Evolutionary conservation across 2,329 filamentous ascomycete species (phyloP).

Genomic region (Chrysoporthe austroafricana): DNA sequence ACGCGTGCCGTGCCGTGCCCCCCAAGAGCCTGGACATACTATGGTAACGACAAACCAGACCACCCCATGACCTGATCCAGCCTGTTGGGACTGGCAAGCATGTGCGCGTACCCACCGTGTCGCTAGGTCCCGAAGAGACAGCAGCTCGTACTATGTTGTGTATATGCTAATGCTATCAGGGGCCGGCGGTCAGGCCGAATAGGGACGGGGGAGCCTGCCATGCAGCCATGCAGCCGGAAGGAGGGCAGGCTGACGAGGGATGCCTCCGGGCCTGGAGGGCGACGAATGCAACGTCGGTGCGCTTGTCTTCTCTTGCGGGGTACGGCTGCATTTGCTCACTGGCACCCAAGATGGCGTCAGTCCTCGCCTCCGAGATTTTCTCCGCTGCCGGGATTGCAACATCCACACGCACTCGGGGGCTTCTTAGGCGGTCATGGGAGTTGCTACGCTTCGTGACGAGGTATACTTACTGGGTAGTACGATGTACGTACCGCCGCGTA

Average conservation of each 20-base stretch:
- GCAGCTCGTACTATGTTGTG: too few species aligned
- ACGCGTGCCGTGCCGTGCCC: too few species aligned
- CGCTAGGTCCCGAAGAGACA: too few species aligned
- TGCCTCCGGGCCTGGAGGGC: not conserved
- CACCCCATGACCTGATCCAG: too few species aligned
- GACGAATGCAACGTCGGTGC: slow-evolving; percentile 34
- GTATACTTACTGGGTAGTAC: not conserved
- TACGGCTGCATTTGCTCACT: slow-evolving; percentile 29
- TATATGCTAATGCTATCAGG: too few species aligned
- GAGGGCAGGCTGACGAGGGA: not conserved
- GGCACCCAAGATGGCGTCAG: slow-evolving; percentile 27
- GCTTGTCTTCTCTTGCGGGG: slow-evolving; percentile 27
- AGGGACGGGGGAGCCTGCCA: too few species aligned
- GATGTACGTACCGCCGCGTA: not conserved
- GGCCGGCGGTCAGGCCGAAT: not conserved
- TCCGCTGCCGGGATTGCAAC: slow-evolving; percentile 28
- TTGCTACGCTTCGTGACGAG: not conserved
- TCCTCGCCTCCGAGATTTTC: slow-evolving; percentile 33
- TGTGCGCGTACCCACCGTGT: too few species aligned
- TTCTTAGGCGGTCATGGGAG: not conserved
- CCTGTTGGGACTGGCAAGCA: too few species aligned
- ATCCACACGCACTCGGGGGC: not conserved
- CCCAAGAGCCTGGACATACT: too few species aligned
- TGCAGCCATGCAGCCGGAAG: not conserved
- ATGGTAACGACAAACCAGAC: not conserved